phyloP scores from a whole-genome alignment of 129 eudicot genomes.

The Lonicera japonica region DNA sequence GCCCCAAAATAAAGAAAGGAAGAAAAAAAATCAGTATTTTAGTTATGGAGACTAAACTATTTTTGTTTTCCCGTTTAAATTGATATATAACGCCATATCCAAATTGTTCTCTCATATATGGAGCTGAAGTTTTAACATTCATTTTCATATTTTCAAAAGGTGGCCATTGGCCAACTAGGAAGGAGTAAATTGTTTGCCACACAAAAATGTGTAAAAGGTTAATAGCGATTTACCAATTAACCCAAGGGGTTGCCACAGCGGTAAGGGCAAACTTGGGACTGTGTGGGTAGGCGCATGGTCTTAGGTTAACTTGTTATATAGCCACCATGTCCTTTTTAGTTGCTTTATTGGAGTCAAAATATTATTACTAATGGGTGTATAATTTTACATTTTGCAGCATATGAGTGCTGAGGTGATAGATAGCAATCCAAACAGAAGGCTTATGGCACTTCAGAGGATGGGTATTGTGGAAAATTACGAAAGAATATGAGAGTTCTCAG shows the following conservation, averaged over 20 bases:
- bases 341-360: not conserved
- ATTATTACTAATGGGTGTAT: not conserved
- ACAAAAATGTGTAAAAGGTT: too few relatives aligned
- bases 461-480: slow-evolving; percentile 93
- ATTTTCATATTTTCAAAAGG: too few relatives aligned
- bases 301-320: slow-evolving; percentile 60
- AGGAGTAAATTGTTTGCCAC: too few relatives aligned
- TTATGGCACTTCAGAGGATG: slow-evolving; percentile 99
- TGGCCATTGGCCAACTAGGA: too few relatives aligned
- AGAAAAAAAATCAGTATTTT: too few relatives aligned
- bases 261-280: slow-evolving; percentile 48
- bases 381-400: slow-evolving; percentile 41
- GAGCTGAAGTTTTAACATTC: too few relatives aligned
- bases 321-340: not conserved
- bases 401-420: slow-evolving; percentile 97
- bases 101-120: too few relatives aligned
- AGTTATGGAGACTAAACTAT: too few relatives aligned
- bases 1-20: too few relatives aligned
- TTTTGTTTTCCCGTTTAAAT: too few relatives aligned
- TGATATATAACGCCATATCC: too few relatives aligned
- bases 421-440: slow-evolving; percentile 94
- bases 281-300: slow-evolving; percentile 60
- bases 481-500: slow-evolving; percentile 82
- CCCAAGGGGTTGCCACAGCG: too few relatives aligned
- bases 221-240: not conserved